Evolutionary conservation across 495 filamentous ascomycete genomes (phyloP).

Genomic region (Daldinia bambusicola): DNA sequence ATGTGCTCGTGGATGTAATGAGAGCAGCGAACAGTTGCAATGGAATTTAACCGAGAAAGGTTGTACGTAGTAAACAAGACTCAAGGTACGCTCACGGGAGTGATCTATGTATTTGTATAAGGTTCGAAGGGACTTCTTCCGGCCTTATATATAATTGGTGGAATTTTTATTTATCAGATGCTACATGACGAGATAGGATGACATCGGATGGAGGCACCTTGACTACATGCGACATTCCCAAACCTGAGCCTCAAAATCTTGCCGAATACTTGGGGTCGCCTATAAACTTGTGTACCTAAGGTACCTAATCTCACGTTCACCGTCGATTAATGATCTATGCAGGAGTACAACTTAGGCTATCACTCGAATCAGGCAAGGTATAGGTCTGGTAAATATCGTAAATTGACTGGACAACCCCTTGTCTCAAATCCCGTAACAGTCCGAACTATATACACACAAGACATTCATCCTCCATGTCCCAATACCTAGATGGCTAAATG

Average conservation of each 20-base stretch:
- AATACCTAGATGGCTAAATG: background rate
- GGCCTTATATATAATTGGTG: background rate
- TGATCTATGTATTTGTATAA: background rate
- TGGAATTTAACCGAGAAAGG: conserved; percentile 8
- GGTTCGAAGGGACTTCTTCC: background rate
- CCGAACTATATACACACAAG: conserved; percentile 2
- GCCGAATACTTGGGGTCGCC: too few species aligned
- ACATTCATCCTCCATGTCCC: background rate
- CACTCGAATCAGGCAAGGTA: background rate
- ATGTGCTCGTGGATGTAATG: background rate
- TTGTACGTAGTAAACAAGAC: background rate
- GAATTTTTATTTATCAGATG: background rate
- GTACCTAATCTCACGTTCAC: too few species aligned
- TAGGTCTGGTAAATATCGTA: background rate
- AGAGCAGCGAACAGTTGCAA: background rate
- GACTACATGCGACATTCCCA: background rate
- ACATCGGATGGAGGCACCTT: too few species aligned
- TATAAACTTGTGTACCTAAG: too few species aligned
- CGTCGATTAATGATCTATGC: too few species aligned
- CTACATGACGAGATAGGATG: too few species aligned
- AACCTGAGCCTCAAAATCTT: background rate
- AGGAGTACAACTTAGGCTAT: too few species aligned
- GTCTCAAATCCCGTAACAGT: background rate
- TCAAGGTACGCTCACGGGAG: background rate
- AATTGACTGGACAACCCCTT: background rate